These are phyloP conservation scores for Spathaspora passalidarum DNA, from an alignment of 805 yeast species.

Conservation along the genomic window DNA sequence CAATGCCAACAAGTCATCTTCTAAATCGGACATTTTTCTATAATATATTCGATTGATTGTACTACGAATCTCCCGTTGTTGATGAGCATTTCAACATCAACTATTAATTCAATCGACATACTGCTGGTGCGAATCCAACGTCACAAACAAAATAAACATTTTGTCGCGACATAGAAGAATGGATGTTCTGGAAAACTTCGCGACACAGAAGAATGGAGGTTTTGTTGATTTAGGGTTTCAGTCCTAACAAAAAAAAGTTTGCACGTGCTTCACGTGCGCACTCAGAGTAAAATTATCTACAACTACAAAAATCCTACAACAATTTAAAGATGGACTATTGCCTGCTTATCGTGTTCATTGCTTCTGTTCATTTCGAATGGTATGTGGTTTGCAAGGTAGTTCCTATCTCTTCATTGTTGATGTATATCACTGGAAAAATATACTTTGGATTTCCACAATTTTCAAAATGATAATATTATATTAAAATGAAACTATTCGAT, in stretches of 20 bases:
- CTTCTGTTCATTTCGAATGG: not conserved
- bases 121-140: not conserved
- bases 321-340: not conserved
- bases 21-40: constrained; percentile 68
- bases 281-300: not conserved
- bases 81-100: not conserved
- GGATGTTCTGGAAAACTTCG: not conserved
- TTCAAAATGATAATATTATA: constrained; percentile 1
- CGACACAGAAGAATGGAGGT: not conserved
- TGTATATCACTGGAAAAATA: not conserved
- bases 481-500: constrained; percentile 60
- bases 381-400: not conserved
- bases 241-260: not conserved
- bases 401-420: not conserved
- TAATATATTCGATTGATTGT: not conserved
- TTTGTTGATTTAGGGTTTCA: not conserved
- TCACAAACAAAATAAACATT: not conserved
- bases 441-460: not conserved
- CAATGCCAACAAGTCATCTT: constrained; percentile 92
- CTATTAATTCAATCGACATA: not conserved
- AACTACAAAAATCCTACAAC: not conserved
- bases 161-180: constrained; percentile 5
- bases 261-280: not conserved
- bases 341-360: not conserved
- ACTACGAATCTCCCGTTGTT: not conserved